Percentiles rank a stretch among this genome's conserved stretches.
These are phyloP conservation scores for Pholiota conissans DNA, from an alignment of 768 basidiomycete species.

Conservation along the genomic window DNA sequence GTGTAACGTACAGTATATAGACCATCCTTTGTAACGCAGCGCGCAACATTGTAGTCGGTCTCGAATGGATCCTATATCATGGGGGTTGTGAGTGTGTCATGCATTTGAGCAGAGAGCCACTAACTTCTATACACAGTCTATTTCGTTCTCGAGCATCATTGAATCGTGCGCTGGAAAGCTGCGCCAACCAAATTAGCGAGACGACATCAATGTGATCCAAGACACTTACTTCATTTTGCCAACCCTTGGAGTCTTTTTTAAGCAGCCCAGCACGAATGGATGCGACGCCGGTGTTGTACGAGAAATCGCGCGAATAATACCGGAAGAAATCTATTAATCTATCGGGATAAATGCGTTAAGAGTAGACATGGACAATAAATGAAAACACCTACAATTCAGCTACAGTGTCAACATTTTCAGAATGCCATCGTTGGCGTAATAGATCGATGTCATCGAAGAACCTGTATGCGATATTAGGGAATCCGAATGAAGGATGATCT, in stretches of 20 bases:
- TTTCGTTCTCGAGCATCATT: slow-evolving; percentile 85
- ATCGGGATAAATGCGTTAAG: slow-evolving; percentile 9
- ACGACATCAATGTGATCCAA: background rate
- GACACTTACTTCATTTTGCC: slow-evolving; percentile 79
- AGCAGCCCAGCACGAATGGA: slow-evolving; percentile 88
- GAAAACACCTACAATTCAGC: slow-evolving; percentile 75
- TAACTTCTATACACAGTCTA: slow-evolving; percentile 92
- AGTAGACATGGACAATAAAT: slow-evolving; percentile 6
- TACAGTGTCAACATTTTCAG: slow-evolving; percentile 89
- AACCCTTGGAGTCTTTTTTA: slow-evolving; percentile 91
- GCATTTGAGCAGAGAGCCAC: slow-evolving; percentile 15
- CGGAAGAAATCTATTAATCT: slow-evolving; percentile 98
- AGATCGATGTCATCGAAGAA: slow-evolving; percentile 98
- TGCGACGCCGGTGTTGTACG: slow-evolving; percentile 87
- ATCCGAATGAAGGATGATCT: background rate
- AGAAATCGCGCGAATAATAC: slow-evolving; percentile 92
- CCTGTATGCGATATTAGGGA: slow-evolving; percentile 39
- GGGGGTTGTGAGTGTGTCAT: too few species aligned
- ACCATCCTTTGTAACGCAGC: slow-evolving; percentile 96
- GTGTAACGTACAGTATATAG: slow-evolving; percentile 75
- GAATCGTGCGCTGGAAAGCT: slow-evolving; percentile 53
- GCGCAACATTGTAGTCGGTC: slow-evolving; percentile 91
- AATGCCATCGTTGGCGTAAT: slow-evolving; percentile 89
- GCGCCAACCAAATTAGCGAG: background rate
- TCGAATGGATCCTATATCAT: slow-evolving; percentile 88